Conservation (phyloP, 495 filamentous ascomycete species). For the Tuber aestivum region DNA sequence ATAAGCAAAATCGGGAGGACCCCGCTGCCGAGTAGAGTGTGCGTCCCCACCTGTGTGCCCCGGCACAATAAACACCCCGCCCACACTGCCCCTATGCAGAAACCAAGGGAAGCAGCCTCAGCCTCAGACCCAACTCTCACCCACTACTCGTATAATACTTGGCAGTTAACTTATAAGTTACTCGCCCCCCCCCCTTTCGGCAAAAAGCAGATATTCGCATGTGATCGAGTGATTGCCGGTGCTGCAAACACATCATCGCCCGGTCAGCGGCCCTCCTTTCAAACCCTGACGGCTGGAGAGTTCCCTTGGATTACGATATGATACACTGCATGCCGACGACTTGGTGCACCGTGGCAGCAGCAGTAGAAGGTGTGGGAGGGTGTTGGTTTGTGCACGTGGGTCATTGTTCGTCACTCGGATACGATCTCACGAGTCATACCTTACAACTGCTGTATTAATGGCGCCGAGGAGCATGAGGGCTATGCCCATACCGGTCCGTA, state of each 20-base stretch:
- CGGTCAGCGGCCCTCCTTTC: neutral
- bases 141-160: too few species aligned
- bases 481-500: neutral
- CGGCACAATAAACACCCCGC: neutral
- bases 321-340: neutral
- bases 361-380: neutral
- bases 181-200: too few species aligned
- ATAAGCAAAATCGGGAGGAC: neutral
- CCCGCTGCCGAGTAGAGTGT: neutral
- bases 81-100: neutral
- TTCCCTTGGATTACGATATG: neutral
- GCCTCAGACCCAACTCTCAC: neutral
- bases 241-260: neutral
- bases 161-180: too few species aligned
- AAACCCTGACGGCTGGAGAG: neutral
- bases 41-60: neutral
- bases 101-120: neutral
- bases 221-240: slow-evolving; percentile 6
- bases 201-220: neutral
- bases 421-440: too few species aligned
- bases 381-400: neutral
- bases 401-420: slow-evolving; percentile 1
- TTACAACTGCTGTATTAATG: neutral
- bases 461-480: neutral
- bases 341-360: neutral